Evolutionary conservation across 495 filamentous ascomycete genomes (phyloP).

Genomic region (Aspergillus conjunctus): DNA sequence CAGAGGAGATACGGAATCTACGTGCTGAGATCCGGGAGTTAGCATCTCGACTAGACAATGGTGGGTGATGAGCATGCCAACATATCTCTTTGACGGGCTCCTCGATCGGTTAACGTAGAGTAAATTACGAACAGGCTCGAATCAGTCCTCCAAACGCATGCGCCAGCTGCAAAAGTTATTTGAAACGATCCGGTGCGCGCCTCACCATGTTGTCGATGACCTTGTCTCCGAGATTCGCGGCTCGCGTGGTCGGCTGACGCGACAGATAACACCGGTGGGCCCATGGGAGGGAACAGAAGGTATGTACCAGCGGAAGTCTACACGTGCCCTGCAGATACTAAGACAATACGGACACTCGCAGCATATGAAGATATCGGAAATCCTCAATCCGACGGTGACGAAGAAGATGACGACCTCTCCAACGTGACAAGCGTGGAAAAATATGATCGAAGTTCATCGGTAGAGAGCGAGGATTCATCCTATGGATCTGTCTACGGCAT

Average conservation of each 20-base stretch:
- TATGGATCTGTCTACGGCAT: conserved; percentile 30
- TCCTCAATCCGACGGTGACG: conserved; percentile 18
- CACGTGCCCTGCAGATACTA: neutral
- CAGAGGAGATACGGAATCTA: conserved; percentile 48
- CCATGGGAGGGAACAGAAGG: conserved; percentile 38
- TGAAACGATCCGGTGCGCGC: conserved; percentile 44
- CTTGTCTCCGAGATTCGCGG: conserved; percentile 40
- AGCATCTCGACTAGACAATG: conserved; percentile 32
- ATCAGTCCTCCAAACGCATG: conserved; percentile 32
- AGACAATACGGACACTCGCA: neutral
- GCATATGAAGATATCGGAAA: neutral
- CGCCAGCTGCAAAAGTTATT: conserved; percentile 43
- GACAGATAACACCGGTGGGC: conserved; percentile 26
- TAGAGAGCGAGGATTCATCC: conserved; percentile 30
- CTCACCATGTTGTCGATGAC: conserved; percentile 36
- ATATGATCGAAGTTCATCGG: conserved; percentile 18
- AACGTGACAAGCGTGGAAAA: conserved; percentile 1
- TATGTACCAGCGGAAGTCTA: conserved; percentile 11
- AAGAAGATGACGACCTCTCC: conserved; percentile 24
- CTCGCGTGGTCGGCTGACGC: conserved; percentile 27
- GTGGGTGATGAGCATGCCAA: conserved; percentile 23
- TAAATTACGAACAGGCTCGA: conserved; percentile 25
- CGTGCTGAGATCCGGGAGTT: conserved; percentile 44
- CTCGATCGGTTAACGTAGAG: conserved; percentile 11
- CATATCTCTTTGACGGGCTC: neutral